Conservation (phyloP, 176 grass and related monocot species). For the Triticum aestivum region DNA sequence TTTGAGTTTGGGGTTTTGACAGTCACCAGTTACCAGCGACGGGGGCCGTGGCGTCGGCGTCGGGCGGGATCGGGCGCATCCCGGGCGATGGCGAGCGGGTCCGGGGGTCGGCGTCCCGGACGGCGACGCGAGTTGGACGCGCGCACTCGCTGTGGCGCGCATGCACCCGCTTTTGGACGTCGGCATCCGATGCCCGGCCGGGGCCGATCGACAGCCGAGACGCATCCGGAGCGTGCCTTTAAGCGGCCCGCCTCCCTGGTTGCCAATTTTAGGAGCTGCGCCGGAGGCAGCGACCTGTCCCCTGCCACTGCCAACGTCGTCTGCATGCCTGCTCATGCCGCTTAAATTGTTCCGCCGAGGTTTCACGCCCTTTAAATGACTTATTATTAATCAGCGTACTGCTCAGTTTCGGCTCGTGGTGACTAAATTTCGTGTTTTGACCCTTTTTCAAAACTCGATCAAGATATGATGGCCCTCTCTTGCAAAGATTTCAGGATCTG, state of each 20-base stretch:
- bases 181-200: constrained; percentile 16
- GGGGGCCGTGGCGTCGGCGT: constrained; percentile 28
- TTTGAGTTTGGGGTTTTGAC: neutral
- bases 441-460: too few relatives aligned
- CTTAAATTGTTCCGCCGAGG: neutral
- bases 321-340: neutral
- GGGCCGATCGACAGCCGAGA: neutral
- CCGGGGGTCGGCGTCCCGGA: constrained; percentile 19
- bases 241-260: neutral
- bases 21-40: constrained; percentile 9
- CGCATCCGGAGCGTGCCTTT: neutral
- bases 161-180: constrained; percentile 25
- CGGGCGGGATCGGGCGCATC: constrained; percentile 37
- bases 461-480: too few relatives aligned
- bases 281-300: neutral
- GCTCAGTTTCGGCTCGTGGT: too few relatives aligned
- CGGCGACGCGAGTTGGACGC: constrained; percentile 32
- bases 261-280: constrained; percentile 32
- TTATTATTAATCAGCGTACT: too few relatives aligned
- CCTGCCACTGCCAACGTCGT: neutral
- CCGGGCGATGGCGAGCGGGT: constrained; percentile 29
- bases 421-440: too few relatives aligned
- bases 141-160: constrained; percentile 26
- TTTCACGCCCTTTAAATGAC: neutral
- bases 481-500: too few relatives aligned